phyloP scores from a whole-genome alignment of 345 rosid genomes.

The Geranium brycei region DNA sequence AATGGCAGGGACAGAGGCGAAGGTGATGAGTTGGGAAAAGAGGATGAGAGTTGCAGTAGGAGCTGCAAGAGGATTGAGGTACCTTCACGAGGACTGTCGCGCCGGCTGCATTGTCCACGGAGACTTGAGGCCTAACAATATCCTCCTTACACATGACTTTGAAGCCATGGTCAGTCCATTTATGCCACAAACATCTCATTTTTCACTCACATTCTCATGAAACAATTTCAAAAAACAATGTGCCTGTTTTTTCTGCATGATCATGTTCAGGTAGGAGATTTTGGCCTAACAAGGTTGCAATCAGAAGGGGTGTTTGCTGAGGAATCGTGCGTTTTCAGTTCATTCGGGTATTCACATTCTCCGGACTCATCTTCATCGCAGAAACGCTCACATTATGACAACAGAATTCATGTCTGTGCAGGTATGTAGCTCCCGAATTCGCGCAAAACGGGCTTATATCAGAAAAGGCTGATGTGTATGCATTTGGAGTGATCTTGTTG shows the following conservation, averaged over 20 bases:
- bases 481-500: constrained; percentile 28
- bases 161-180: constrained; percentile 37
- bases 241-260: background rate
- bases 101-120: constrained; percentile 62
- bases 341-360: constrained; percentile 32
- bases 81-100: constrained; percentile 66
- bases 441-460: constrained; percentile 27
- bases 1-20: constrained; percentile 14
- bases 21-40: constrained; percentile 30
- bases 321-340: constrained; percentile 41
- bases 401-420: constrained; percentile 1
- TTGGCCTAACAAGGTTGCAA: constrained; percentile 58
- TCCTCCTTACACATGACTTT: constrained; percentile 59
- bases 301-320: constrained; percentile 44
- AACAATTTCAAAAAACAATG: background rate
- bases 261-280: constrained; percentile 43
- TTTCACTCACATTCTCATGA: background rate
- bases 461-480: constrained; percentile 32
- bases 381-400: background rate
- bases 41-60: constrained; percentile 51
- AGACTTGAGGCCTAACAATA: constrained; percentile 52
- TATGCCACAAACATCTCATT: background rate
- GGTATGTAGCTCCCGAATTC: constrained; percentile 39
- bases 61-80: constrained; percentile 57
- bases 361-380: no score